These are phyloP conservation scores for Lepidium didymum DNA, from an alignment of 345 rosid genomes.

Conservation along the genomic window DNA sequence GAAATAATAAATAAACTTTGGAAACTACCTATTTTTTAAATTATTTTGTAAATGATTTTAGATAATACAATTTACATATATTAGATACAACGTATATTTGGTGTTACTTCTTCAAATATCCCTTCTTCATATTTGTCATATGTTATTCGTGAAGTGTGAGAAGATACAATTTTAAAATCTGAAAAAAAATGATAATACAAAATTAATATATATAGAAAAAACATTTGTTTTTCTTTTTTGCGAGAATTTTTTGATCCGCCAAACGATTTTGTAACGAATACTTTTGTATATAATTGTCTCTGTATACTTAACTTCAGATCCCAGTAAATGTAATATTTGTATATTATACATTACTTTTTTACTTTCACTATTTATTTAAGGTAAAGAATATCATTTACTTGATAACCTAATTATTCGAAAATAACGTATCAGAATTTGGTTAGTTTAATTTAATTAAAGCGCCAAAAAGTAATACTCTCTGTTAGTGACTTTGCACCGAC, in stretches of 20 bases:
- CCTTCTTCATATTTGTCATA: neutral
- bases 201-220: too few relatives aligned
- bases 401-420: neutral
- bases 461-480: neutral
- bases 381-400: slow-evolving; percentile 2
- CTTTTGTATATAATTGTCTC: neutral
- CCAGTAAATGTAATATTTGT: neutral
- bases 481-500: slow-evolving; percentile 7
- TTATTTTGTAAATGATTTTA: too few relatives aligned
- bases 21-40: too few relatives aligned
- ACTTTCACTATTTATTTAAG: neutral
- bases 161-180: neutral
- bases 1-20: too few relatives aligned
- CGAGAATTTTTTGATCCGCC: neutral
- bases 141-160: neutral
- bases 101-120: too few relatives aligned
- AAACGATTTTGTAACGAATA: neutral
- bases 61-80: too few relatives aligned
- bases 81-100: too few relatives aligned
- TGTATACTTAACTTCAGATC: slow-evolving; percentile 22
- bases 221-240: neutral
- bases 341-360: neutral
- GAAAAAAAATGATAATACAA: neutral
- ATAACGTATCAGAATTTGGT: neutral
- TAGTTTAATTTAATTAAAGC: neutral